phyloP scores from a whole-genome alignment of 352 stramenopile species.

The Phytopythium boreale region DNA sequence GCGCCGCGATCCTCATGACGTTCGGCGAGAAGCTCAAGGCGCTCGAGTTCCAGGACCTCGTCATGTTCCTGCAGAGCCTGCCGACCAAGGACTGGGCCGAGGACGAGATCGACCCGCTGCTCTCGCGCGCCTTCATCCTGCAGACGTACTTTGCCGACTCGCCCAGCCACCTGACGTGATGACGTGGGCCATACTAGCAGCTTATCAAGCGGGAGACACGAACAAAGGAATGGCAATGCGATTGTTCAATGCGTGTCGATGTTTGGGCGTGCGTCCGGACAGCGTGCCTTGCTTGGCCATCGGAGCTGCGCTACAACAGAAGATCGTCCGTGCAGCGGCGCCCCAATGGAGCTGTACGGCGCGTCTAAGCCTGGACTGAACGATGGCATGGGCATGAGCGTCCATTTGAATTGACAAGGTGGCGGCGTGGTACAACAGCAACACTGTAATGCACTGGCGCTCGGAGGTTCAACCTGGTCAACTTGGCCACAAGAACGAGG shows the following conservation, averaged over 20 bases:
- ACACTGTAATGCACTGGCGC: no score
- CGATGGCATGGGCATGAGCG: no score
- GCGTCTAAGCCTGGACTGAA: no score
- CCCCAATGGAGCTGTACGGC: no score
- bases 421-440: no score
- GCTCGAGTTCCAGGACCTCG: constrained; percentile 98
- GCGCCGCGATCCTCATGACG: constrained; percentile 97
- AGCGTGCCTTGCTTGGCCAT: no score
- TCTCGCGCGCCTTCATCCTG: constrained; percentile 96
- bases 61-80: constrained; percentile 95
- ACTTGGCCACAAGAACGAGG: not conserved
- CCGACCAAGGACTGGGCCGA: constrained; percentile 97
- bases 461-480: not conserved
- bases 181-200: not conserved
- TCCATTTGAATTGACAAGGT: no score
- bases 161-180: constrained; percentile 68
- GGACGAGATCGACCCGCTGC: constrained; percentile 97
- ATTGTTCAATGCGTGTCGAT: not conserved
- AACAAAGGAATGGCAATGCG: not conserved
- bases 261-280: no score
- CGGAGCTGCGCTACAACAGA: no score
- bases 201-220: not conserved
- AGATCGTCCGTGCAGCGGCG: no score
- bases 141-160: constrained; percentile 90
- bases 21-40: constrained; percentile 94